These are phyloP conservation scores for Bryum argenteum DNA, from an alignment of 225 moss, liverwort and hornwort species.

Conservation along the genomic window DNA sequence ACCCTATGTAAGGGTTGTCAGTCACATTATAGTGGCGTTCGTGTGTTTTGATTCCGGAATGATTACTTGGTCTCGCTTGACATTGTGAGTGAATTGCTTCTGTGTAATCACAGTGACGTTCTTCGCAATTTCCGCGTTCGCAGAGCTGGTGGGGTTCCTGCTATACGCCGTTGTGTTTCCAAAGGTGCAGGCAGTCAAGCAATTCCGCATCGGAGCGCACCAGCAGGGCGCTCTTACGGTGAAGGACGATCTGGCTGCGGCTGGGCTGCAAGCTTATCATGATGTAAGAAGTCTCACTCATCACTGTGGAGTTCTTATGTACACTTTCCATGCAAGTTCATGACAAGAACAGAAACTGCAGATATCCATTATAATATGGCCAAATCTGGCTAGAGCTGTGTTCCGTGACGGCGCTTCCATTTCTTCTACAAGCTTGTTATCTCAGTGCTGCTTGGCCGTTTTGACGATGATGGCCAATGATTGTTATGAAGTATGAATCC, in stretches of 20 bases:
- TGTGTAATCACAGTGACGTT: conserved; percentile 61
- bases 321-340: no score
- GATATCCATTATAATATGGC: no score
- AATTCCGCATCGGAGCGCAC: conserved; percentile 62
- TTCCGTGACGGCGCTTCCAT: no score
- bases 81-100: background rate
- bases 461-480: no score
- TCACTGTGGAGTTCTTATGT: background rate
- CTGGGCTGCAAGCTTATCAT: conserved; percentile 37
- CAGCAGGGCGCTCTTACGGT: conserved; percentile 77
- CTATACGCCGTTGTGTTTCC: conserved; percentile 74
- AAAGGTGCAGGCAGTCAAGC: conserved; percentile 55
- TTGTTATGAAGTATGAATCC: no score
- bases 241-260: conserved; percentile 61
- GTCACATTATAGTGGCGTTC: no score
- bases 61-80: conserved; percentile 1
- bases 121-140: conserved; percentile 59
- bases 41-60: no score
- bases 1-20: no score
- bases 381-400: no score
- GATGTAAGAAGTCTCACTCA: conserved; percentile 20
- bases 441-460: no score
- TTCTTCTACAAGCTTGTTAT: no score
- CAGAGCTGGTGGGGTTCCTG: conserved; percentile 59
- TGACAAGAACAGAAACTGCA: no score